Evolutionary conservation across 306 rosid genomes (phyloP).

Genomic region (Boehmeria nivea): DNA sequence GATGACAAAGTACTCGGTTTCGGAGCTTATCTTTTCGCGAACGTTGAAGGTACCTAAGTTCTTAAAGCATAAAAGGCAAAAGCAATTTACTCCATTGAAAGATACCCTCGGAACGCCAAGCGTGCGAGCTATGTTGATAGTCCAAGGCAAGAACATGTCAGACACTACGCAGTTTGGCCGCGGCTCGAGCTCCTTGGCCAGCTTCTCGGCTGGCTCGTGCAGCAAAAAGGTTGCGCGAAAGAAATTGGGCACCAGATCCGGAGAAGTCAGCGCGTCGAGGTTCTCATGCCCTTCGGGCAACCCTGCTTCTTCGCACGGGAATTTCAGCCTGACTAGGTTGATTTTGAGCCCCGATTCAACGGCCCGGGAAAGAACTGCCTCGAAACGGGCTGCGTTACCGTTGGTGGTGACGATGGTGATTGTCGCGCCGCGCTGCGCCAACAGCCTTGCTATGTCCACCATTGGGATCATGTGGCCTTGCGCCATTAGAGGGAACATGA

Average conservation of each 20-base stretch:
- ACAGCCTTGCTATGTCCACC: slow-evolving; percentile 30
- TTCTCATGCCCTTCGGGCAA: slow-evolving; percentile 55
- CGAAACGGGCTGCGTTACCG: slow-evolving; percentile 26
- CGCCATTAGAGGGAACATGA: slow-evolving; percentile 31
- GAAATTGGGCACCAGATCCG: slow-evolving; percentile 20
- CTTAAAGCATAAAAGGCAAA: background rate
- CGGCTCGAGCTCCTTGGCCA: slow-evolving; percentile 29
- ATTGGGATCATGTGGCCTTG: slow-evolving; percentile 45
- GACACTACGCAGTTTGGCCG: slow-evolving; percentile 59
- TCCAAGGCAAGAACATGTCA: slow-evolving; percentile 43
- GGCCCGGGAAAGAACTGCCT: slow-evolving; percentile 11
- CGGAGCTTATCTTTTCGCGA: background rate
- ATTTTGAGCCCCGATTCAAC: slow-evolving; percentile 10
- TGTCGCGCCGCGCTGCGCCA: slow-evolving; percentile 22
- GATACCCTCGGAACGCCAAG: slow-evolving; percentile 20
- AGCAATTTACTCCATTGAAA: background rate
- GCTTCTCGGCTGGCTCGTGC: slow-evolving; percentile 30
- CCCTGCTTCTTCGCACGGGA: slow-evolving; percentile 29
- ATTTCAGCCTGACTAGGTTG: slow-evolving; percentile 8
- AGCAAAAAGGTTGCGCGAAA: slow-evolving; percentile 19
- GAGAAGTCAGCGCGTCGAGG: slow-evolving; percentile 51
- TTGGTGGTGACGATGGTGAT: slow-evolving; percentile 31
- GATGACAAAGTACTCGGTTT: slow-evolving; percentile 6
- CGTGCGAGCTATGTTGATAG: slow-evolving; percentile 11
- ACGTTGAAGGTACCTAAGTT: background rate